These are phyloP conservation scores for Teratosphaeria gauchensis DNA, from an alignment of 2,329 filamentous ascomycete species.

Conservation along the genomic window DNA sequence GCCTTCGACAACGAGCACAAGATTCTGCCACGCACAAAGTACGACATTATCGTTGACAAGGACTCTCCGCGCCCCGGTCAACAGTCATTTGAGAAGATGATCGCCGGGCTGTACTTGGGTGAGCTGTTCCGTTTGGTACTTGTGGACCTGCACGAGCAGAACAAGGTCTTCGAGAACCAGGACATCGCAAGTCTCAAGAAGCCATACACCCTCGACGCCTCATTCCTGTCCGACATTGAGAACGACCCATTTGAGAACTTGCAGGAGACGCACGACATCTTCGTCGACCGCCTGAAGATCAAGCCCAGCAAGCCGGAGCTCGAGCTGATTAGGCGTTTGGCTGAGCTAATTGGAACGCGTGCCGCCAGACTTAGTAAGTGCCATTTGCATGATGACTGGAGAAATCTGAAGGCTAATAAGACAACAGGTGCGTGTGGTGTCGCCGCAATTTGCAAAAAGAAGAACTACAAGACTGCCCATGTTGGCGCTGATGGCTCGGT, in stretches of 20 bases:
- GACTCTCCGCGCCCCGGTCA: slow-evolving; percentile 37
- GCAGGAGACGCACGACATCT: slow-evolving; percentile 74
- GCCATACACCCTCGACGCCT: slow-evolving; percentile 82
- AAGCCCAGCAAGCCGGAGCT: slow-evolving; percentile 65
- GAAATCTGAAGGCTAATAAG: not conserved
- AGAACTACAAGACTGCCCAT: slow-evolving; percentile 76
- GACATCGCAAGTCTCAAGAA: slow-evolving; percentile 72
- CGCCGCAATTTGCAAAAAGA: slow-evolving; percentile 94
- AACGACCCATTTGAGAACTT: slow-evolving; percentile 94
- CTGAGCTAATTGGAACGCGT: slow-evolving; percentile 90
- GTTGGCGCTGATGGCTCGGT: slow-evolving; percentile 95
- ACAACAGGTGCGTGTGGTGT: slow-evolving; percentile 65
- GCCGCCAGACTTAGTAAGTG: slow-evolving; percentile 69
- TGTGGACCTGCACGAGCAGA: slow-evolving; percentile 51
- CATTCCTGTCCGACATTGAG: slow-evolving; percentile 87
- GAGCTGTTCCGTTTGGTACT: slow-evolving; percentile 37
- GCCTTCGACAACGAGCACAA: slow-evolving; percentile 92
- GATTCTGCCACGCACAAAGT: slow-evolving; percentile 74
- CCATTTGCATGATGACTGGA: not conserved
- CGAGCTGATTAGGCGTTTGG: slow-evolving; percentile 77
- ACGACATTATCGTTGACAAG: slow-evolving; percentile 35
- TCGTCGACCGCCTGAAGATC: slow-evolving; percentile 66
- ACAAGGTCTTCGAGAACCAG: slow-evolving; percentile 70
- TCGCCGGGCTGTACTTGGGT: slow-evolving; percentile 37
- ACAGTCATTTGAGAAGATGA: slow-evolving; percentile 38